Evolutionary conservation across 192 early-diverging fungal species (phyloP), one percentile per base, ranked within the genome.

Genomic region (Linnemannia exigua): DNA sequence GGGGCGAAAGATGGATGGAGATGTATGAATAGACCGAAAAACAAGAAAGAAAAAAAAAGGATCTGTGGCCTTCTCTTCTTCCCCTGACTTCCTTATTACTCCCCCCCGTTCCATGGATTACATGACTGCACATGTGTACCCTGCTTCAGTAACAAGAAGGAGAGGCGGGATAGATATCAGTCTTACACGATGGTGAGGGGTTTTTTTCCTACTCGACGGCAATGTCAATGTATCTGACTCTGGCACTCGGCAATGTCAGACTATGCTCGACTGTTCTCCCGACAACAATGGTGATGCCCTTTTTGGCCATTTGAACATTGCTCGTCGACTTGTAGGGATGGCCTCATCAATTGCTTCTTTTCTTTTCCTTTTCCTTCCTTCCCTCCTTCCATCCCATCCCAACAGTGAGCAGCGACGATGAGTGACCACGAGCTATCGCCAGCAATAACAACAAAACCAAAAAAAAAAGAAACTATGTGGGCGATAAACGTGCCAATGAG

Each of bases 401-500:
- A 70, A 41, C 38, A 70, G 68, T 31, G 25, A 61, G 12, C 7
- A 61, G n/a, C 12, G 58, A 31, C 6, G 58, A 44, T 44, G n/a
- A 11, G 58, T 61, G 58, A 63, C 25, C n/a, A 63, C 28, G 58
- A 63, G 58, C 28, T 36, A 41, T 41, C 35, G 33, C 25, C 38
- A 25, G 4, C 20, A 51, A 73, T 48, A 61, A 31, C 19, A 61
- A 33, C 51, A 46, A 22, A 19, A 20, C 20, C 5, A 33, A 31
- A 35, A 46, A 61, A 16, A 35, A 46, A 7, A 5, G 33, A 33
- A 70, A 71, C 67, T 69, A 68, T 47, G 35, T 70, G 25, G 12
- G 2, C 3, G 68, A 52, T 70, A 74, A 70, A 75, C 79, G 67
- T 75, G 67, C 73, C 79, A 81, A 75, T 81, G 73, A 31, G 67